Conservation (phyloP, 2,329 filamentous ascomycete species). For the Colletotrichum echinochloae region DNA sequence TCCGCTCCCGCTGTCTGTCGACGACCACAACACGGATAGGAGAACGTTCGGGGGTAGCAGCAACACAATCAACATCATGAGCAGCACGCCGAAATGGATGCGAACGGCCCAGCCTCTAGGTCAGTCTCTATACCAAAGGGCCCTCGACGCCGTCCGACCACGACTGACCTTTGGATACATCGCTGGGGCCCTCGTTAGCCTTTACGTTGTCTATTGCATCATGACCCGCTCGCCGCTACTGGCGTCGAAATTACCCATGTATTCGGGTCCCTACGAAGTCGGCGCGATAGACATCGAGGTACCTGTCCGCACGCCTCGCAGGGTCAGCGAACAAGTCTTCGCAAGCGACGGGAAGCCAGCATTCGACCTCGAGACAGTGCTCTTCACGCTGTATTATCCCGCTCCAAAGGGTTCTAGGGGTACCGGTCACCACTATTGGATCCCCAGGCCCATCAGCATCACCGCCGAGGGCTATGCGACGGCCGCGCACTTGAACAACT, state of each 20-base stretch:
- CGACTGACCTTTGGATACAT: conserved; percentile 52
- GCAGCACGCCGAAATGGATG: conserved; percentile 25
- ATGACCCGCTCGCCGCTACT: conserved; percentile 56
- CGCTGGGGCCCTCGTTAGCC: conserved; percentile 44
- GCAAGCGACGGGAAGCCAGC: conserved; percentile 52
- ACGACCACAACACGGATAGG: not conserved
- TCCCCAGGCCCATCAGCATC: conserved; percentile 57
- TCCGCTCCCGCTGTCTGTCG: conserved; percentile 14
- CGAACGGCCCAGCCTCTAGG: conserved; percentile 11
- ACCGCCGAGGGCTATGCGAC: conserved; percentile 61
- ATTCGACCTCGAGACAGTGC: conserved; percentile 60
- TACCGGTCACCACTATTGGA: conserved; percentile 55
- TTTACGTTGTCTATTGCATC: conserved; percentile 56
- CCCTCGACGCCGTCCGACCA: conserved; percentile 45
- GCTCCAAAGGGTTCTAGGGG: conserved; percentile 47
- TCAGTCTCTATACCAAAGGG: not conserved
- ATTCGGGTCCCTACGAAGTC: conserved; percentile 58
- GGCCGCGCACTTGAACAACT: conserved; percentile 58
- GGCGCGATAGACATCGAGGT: conserved; percentile 62
- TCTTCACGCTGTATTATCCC: conserved; percentile 65
- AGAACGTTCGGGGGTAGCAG: not conserved
- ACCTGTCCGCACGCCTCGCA: conserved; percentile 50
- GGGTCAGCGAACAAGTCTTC: conserved; percentile 50
- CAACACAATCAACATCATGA: not conserved
- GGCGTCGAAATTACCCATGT: conserved; percentile 57